Evolutionary conservation across 768 basidiomycete species (phyloP).

Genomic region (Hemileccinum rubropunctum): DNA sequence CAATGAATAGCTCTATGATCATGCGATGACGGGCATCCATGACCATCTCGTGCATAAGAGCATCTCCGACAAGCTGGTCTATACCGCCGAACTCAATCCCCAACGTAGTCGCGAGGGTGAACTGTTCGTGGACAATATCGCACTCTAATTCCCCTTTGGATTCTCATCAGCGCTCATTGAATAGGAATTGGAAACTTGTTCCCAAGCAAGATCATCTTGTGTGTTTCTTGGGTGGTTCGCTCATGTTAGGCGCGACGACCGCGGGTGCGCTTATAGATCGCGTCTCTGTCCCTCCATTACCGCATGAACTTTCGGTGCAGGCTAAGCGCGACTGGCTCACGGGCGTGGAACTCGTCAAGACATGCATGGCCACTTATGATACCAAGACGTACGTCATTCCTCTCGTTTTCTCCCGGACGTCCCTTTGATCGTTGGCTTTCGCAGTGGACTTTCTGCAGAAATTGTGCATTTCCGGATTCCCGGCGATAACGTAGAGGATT

Average conservation of each 20-base stretch:
- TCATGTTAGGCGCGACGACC: conserved; percentile 84
- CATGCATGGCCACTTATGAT: conserved; percentile 84
- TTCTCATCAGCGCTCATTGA: conserved; percentile 5
- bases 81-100: conserved; percentile 82
- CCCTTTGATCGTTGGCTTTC: neutral
- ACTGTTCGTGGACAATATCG: conserved; percentile 30
- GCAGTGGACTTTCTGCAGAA: conserved; percentile 82
- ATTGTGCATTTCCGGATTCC: conserved; percentile 81
- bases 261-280: conserved; percentile 50
- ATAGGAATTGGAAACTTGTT: conserved; percentile 67
- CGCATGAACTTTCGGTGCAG: conserved; percentile 54
- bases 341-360: conserved; percentile 78
- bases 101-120: conserved; percentile 34
- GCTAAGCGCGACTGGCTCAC: conserved; percentile 79
- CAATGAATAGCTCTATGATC: conserved; percentile 77
- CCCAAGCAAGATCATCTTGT: conserved; percentile 96
- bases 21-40: conserved; percentile 81
- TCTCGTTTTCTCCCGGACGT: neutral
- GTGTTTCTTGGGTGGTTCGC: conserved; percentile 90
- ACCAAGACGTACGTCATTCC: conserved; percentile 66
- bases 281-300: conserved; percentile 66
- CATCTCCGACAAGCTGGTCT: conserved; percentile 54
- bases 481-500: conserved; percentile 50
- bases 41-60: conserved; percentile 68
- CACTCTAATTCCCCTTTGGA: neutral